phyloP scores from a whole-genome alignment of 2,329 filamentous ascomycete species.

The Beauveria varroae region DNA sequence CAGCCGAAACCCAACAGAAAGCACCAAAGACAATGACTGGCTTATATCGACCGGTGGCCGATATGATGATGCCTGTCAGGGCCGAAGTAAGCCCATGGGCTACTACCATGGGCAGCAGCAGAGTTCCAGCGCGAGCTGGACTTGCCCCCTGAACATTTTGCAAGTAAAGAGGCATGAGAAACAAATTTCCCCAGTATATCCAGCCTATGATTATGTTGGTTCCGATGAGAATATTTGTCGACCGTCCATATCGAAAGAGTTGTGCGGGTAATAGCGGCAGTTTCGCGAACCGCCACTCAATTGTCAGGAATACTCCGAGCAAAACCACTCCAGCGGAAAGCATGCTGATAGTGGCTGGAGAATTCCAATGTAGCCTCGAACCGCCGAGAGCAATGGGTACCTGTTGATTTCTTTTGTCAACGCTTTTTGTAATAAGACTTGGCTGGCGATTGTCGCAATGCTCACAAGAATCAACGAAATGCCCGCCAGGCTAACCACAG shows the following conservation, averaged over 20 bases:
- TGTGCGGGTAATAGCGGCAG: not conserved
- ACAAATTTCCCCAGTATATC: conserved; percentile 4
- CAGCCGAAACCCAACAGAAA: not conserved
- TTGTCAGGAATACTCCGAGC: not conserved
- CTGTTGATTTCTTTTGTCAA: not conserved
- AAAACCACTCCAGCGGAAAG: not conserved
- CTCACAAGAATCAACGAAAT: not conserved
- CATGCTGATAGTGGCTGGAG: not conserved
- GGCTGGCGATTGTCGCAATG: not conserved
- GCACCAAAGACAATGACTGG: not conserved
- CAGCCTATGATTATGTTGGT: not conserved
- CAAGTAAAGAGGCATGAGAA: not conserved
- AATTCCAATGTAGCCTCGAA: not conserved
- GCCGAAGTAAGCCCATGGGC: conserved; percentile 1
- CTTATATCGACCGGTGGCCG: not conserved
- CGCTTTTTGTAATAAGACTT: too few relatives aligned
- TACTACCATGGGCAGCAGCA: not conserved
- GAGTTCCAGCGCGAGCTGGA: not conserved
- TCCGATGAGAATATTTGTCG: not conserved
- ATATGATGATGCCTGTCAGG: conserved; percentile 3
- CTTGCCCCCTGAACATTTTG: not conserved
- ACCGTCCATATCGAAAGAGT: not conserved
- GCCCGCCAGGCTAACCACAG: not conserved
- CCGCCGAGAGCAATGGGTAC: not conserved
- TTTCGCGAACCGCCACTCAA: conserved; percentile 2